Evolutionary conservation across 768 basidiomycete species (phyloP), one percentile per base, ranked within the genome.

Genomic region (Lyophyllum semitale): DNA sequence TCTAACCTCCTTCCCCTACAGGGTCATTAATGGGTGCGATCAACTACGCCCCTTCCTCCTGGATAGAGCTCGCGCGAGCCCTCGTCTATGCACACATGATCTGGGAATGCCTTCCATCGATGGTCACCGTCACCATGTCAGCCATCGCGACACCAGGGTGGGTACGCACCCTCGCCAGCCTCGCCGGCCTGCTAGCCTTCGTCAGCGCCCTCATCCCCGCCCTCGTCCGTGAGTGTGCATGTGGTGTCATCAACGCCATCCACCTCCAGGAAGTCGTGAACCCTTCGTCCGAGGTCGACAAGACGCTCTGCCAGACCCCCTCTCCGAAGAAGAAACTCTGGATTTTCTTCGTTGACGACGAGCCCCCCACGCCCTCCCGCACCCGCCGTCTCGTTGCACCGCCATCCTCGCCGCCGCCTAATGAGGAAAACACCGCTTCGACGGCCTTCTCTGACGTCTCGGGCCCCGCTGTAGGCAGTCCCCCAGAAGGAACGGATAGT

Each of bases 311-410:
- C 2, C 57, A 54, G 38, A 45, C 48, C 8, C 53, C 57, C 3
- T 54, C 53, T 23, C 44, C 48, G 4, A 54, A 29, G 15, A 59
- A 59, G 48, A 58, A 58, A 37, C 27, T 50, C 22, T 51, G 29
- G 48, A 2, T 59, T 20, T 20, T 59, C n/a, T 12, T 51, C 12
- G 22, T 50, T 18, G 53, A 40, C 7, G n/a, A 51, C 33, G n/a
- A n/a, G 11, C n/a, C 25, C 27, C 44, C 26, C 17, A 47, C 57
- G 8, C 57, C 57, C 15, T 13, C 48, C 22, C 33, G 30, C 3
- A 17, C 41, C 41, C 23, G 37, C 2, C 8, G 11, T 7, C 42
- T 22, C 4, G 11, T 42, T 7, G 41, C 41, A 18, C 41, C 4
- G 42, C 2, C 26, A 4, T 13, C 12, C 13, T 38, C 37, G 12